Percentiles rank a stretch among this genome's conserved stretches.
These are phyloP conservation scores for Phytomonas sp. DNA, from an alignment of 208 protist species.

Conservation along the genomic window DNA sequence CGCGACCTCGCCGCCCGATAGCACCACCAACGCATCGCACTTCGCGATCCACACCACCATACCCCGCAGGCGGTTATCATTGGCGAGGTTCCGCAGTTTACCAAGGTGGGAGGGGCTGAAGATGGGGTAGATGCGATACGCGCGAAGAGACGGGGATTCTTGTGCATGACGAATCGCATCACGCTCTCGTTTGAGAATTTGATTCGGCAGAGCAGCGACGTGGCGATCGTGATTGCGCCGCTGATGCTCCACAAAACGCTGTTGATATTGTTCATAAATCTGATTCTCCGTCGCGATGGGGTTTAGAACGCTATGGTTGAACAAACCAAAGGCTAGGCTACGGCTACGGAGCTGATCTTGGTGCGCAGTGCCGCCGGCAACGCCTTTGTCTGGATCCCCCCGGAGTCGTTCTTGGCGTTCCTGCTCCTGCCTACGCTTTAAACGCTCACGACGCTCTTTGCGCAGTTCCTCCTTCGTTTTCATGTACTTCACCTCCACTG, in stretches of 20 bases:
- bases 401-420: slow-evolving; percentile 21
- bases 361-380: background rate
- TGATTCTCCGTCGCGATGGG: slow-evolving; percentile 51
- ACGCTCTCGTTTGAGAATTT: slow-evolving; percentile 56
- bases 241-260: slow-evolving; percentile 71
- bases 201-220: slow-evolving; percentile 59
- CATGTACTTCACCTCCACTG: slow-evolving; percentile 24
- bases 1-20: slow-evolving; percentile 60
- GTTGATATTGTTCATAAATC: slow-evolving; percentile 63
- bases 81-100: slow-evolving; percentile 70
- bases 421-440: slow-evolving; percentile 39
- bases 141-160: slow-evolving; percentile 48
- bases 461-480: slow-evolving; percentile 61
- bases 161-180: slow-evolving; percentile 45
- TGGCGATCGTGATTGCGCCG: slow-evolving; percentile 73
- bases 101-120: slow-evolving; percentile 46
- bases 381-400: slow-evolving; percentile 3
- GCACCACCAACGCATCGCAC: slow-evolving; percentile 60
- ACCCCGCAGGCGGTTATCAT: slow-evolving; percentile 66
- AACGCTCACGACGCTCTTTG: slow-evolving; percentile 45
- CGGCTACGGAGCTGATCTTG: slow-evolving; percentile 51
- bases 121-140: slow-evolving; percentile 66
- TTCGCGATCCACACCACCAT: slow-evolving; percentile 53
- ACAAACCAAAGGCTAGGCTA: slow-evolving; percentile 49
- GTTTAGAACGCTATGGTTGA: slow-evolving; percentile 59